Base-by-base conservation (phyloP, 1,284 basidiomycete species). In the Tilletiaria anomala region DNA sequence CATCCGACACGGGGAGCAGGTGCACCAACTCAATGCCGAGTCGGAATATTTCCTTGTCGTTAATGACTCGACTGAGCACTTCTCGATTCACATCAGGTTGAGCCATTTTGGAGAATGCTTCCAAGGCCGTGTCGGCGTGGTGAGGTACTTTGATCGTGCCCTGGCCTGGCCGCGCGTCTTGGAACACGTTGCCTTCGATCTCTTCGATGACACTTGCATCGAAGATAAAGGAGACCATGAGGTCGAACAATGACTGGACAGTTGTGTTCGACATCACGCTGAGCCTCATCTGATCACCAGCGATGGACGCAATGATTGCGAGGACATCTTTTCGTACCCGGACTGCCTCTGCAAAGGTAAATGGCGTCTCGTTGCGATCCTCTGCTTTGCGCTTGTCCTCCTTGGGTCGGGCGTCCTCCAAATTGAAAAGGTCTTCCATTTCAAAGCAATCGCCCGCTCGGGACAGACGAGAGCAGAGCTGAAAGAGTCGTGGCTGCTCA, bases 1-100 rank as follows among this genome's bases (percentile, higher is more conserved):
- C 68, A 45, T 82, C 78, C 16, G 76, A 70, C 44, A 89, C 69
- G 5, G 89, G 91, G 16, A 96, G 73, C 34, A 87, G 78, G 56
- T 79, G 78, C 43, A 91, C 74, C 15, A 93, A 75, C 5, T 76
- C 73, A 32, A 75, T 72, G 55, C 87, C 78, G 17, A 87, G 67
- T 35, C 65, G 63, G 70, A 78, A 76, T 23, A 85, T 67, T 4
- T 11, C 21, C 56, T 76, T 75, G 1, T 68, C 51, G 19, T 73
- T 67, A 0, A 82, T 73, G 3, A 91, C 71, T 29, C 71, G 68
- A 14, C 78, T 72, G 31, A 94, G 71, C 23, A 80, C 70, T 48
- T 80, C 76, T 16, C 91, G 80, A 61, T 88, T 93, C 31, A 72
- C 69, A 67, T 97, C 89, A 5, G 73, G 71, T 39, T 82, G 78